A percentile compares a stretch with the other conserved stretches of the same genome.
These are phyloP conservation scores for Kazachstania viticola DNA, from an alignment of 805 yeast genomes.

Conservation along the genomic window DNA sequence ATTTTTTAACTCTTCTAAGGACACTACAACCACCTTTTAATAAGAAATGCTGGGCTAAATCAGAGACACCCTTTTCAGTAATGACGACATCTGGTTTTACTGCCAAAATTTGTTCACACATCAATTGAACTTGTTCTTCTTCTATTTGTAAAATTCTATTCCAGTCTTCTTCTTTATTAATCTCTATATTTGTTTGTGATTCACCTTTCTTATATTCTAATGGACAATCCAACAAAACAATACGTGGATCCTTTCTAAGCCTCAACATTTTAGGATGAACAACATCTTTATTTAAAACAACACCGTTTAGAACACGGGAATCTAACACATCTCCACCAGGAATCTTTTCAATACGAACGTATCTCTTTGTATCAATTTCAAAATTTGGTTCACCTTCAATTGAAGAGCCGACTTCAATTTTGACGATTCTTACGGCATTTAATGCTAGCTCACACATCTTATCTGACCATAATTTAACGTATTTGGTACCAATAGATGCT, in stretches of 20 bases:
- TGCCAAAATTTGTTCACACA: conserved; percentile 76
- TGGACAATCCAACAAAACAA: conserved; percentile 88
- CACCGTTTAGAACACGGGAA: conserved; percentile 79
- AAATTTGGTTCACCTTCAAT: conserved; percentile 41
- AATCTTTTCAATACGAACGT: conserved; percentile 85
- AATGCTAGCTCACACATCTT: conserved; percentile 85
- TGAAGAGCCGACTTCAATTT: conserved; percentile 35
- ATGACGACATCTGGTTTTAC: conserved; percentile 89
- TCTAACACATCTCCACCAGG: conserved; percentile 98
- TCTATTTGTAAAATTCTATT: conserved; percentile 88
- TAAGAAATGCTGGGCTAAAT: conserved; percentile 91
- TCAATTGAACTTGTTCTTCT: conserved; percentile 85
- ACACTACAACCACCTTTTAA: conserved; percentile 89
- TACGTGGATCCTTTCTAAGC: conserved; percentile 74
- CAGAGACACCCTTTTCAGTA: conserved; percentile 97
- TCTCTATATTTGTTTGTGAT: conserved; percentile 95
- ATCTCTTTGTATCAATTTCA: conserved; percentile 89
- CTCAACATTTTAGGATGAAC: conserved; percentile 99
- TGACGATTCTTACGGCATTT: conserved; percentile 77
- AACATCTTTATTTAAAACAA: conserved; percentile 88
- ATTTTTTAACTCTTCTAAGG: conserved; percentile 86
- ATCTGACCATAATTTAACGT: conserved; percentile 80
- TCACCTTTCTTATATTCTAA: conserved; percentile 98
- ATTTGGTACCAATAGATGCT: conserved; percentile 94
- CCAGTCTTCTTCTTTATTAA: conserved; percentile 95